Evolutionary conservation across 1,284 basidiomycete genomes (phyloP), one percentile per base, ranked within the genome.

Genomic region (Blastosporella zonata): DNA sequence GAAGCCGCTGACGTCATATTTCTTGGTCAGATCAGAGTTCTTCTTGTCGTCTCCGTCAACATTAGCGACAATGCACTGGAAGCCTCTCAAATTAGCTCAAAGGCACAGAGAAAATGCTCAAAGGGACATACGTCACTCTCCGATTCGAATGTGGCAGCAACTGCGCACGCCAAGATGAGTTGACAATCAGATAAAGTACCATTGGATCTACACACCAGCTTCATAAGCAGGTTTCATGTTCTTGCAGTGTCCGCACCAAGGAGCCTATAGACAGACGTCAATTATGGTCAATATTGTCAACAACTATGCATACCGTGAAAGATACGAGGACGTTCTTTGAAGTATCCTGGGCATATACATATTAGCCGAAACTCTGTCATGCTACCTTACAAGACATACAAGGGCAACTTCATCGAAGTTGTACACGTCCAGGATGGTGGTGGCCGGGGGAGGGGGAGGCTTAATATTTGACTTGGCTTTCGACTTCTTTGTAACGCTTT

Each of bases 241-340:
- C 74, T 93, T 92, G 77, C 90, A 93, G 70, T 91, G 88, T 36
- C 88, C 88, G 55, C 92, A 93, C 90, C 90, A 90, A 22, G 87
- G 87, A 27, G 87, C 84, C 77, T 82, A 54, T 25, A n/a, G 51
- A 40, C 51, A 33, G 37, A 42, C 44, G 41, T 46, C 42, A 39
- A 40, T 39, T 29, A 10, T 43, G 27, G 12, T 40, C 15, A 46
- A 37, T 29, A 49, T 43, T 35, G 29, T 36, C 22, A 52, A 47
- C 48, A 23, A 17, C 36, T 20, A 31, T 36, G 51, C 75, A 50
- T 62, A 87, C 88, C 53, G 91, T 95, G 74, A 95, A 96, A 2
- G 93, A 78, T 43, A 97, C 90, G n/a, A 97, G 72, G 38, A 93
- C 90, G 61, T 94, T 79, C 70, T 93, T 93, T 22, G 78, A 73